phyloP scores from a whole-genome alignment of 352 stramenopile genomes.

The Globisporangium okanoganense region DNA sequence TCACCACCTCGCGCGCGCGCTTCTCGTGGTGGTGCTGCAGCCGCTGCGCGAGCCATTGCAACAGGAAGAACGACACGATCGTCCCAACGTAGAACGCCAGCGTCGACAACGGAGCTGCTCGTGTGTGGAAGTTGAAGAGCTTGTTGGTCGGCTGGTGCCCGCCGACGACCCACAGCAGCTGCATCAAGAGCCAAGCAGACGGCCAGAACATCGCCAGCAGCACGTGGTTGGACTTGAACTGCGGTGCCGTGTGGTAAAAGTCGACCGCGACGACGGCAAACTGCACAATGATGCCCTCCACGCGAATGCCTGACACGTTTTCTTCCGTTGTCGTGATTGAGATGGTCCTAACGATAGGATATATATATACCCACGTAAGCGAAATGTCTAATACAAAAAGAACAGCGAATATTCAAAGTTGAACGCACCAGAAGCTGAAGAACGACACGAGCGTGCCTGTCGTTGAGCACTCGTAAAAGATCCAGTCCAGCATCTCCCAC shows the following conservation, averaged over 20 bases:
- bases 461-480: constrained; percentile 58
- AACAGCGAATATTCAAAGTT: not conserved
- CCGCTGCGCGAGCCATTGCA: constrained; percentile 31
- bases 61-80: constrained; percentile 33
- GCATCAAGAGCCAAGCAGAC: constrained; percentile 45
- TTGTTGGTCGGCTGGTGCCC: constrained; percentile 54
- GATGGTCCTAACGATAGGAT: constrained; percentile 24
- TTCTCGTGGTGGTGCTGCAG: constrained; percentile 34
- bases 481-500: constrained; percentile 66
- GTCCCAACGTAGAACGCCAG: constrained; percentile 34
- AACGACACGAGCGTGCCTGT: constrained; percentile 42
- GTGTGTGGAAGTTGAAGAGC: constrained; percentile 57
- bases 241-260: constrained; percentile 57
- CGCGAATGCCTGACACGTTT: constrained; percentile 23
- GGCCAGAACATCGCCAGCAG: constrained; percentile 56
- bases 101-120: constrained; percentile 28
- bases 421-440: constrained; percentile 48
- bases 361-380: not conserved
- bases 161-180: constrained; percentile 51
- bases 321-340: constrained; percentile 36
- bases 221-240: constrained; percentile 61
- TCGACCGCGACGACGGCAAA: constrained; percentile 43
- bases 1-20: constrained; percentile 9
- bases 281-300: constrained; percentile 37
- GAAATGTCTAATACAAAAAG: too few species aligned